Evolutionary conservation across 305 asterid species (phyloP).

Genomic region (Euphrasia arctica): DNA sequence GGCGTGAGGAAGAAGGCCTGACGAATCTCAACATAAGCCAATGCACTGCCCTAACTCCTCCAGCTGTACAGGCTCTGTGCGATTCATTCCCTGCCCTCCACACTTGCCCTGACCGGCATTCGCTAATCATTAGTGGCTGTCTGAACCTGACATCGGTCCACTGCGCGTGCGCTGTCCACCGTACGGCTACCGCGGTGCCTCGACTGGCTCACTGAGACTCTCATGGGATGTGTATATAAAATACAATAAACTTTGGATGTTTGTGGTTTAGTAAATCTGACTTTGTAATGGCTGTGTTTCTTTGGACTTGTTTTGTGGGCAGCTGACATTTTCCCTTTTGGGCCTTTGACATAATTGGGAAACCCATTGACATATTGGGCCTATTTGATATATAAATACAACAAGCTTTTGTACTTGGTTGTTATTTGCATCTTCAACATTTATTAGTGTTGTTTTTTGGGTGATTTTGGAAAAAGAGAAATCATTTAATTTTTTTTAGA

Average conservation of each 20-base stretch:
- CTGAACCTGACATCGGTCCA: slow-evolving; percentile 82
- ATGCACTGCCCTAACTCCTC: slow-evolving; percentile 97
- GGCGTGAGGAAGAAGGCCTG: slow-evolving; percentile 73
- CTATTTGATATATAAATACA: too few species aligned
- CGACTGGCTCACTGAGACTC: slow-evolving; percentile 59
- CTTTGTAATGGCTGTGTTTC: too few species aligned
- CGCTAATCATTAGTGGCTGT: slow-evolving; percentile 91
- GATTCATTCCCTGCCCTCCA: slow-evolving; percentile 94
- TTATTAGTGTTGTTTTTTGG: too few species aligned
- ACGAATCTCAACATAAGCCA: slow-evolving; percentile 89
- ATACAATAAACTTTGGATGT: background rate
- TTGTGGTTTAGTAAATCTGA: background rate
- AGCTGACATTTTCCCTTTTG: too few species aligned
- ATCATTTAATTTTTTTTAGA: too few species aligned
- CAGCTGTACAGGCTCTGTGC: slow-evolving; percentile 93
- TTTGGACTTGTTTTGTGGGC: too few species aligned
- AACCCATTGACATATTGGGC: too few species aligned
- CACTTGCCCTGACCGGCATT: slow-evolving; percentile 82
- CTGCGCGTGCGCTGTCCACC: slow-evolving; percentile 76
- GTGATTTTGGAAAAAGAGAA: too few species aligned
- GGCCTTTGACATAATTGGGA: too few species aligned
- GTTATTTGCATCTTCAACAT: too few species aligned
- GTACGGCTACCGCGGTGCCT: slow-evolving; percentile 39
- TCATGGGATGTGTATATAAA: background rate
- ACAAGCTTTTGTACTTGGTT: too few species aligned